A percentile compares a stretch with the other conserved stretches of the same genome.
phyloP scores from a whole-genome alignment of 1,139 yeast genomes.

The Kodamaea anthophila region DNA sequence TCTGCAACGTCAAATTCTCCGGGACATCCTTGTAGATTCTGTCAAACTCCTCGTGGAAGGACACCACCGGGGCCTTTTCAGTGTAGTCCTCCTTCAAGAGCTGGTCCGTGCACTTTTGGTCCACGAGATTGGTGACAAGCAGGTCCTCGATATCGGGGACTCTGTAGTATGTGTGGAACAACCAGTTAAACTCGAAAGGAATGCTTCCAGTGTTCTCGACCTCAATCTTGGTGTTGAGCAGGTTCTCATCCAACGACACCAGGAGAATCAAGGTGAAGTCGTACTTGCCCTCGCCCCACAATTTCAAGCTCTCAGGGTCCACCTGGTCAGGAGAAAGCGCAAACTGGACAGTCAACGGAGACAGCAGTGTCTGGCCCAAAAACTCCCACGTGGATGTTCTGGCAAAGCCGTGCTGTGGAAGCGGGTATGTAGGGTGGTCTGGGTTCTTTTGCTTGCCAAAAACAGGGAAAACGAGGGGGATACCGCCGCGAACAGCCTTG shows the following conservation, averaged over 20 bases:
- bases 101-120: slow-evolving; percentile 69
- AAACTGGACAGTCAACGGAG: slow-evolving; percentile 70
- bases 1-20: slow-evolving; percentile 51
- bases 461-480: slow-evolving; percentile 91
- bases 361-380: slow-evolving; percentile 64
- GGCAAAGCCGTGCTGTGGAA: slow-evolving; percentile 97
- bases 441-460: slow-evolving; percentile 63
- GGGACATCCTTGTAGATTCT: slow-evolving; percentile 67
- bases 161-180: slow-evolving; percentile 87
- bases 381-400: slow-evolving; percentile 88
- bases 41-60: slow-evolving; percentile 77
- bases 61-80: slow-evolving; percentile 68
- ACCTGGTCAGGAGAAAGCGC: slow-evolving; percentile 85
- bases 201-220: slow-evolving; percentile 63
- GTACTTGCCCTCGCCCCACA: slow-evolving; percentile 43
- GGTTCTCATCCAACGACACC: slow-evolving; percentile 47
- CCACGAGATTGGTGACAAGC: slow-evolving; percentile 70
- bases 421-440: slow-evolving; percentile 32
- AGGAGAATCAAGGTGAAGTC: slow-evolving; percentile 78
- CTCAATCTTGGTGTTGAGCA: slow-evolving; percentile 62
- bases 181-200: slow-evolving; percentile 81
- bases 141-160: slow-evolving; percentile 74
- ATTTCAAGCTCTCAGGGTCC: slow-evolving; percentile 51
- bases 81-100: slow-evolving; percentile 53
- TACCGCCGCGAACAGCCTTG: slow-evolving; percentile 94